Evolutionary conservation across 1,139 yeast genomes (phyloP).

Genomic region (Casaregolazyma lundiana): DNA sequence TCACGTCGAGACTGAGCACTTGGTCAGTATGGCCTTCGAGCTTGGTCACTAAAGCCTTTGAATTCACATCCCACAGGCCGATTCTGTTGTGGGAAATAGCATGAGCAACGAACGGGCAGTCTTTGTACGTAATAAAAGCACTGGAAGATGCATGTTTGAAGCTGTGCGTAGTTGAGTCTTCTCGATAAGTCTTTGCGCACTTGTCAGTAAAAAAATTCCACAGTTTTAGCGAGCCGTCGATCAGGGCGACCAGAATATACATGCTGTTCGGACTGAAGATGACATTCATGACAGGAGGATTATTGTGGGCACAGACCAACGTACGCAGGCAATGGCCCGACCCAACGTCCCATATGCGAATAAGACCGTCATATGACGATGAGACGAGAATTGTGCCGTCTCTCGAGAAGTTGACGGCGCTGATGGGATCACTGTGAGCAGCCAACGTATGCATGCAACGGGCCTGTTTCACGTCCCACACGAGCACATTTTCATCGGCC

Average conservation of each 20-base stretch:
- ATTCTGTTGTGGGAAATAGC: slow-evolving; percentile 59
- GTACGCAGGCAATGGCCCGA: slow-evolving; percentile 93
- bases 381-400: slow-evolving; percentile 84
- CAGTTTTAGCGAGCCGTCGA: slow-evolving; percentile 76
- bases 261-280: slow-evolving; percentile 78
- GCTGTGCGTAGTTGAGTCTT: slow-evolving; percentile 37
- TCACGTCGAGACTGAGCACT: slow-evolving; percentile 28
- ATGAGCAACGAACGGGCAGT: slow-evolving; percentile 45
- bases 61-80: slow-evolving; percentile 71
- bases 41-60: slow-evolving; percentile 47
- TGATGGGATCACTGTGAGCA: slow-evolving; percentile 91
- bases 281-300: slow-evolving; percentile 64
- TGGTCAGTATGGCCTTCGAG: slow-evolving; percentile 38
- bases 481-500: slow-evolving; percentile 83
- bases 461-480: slow-evolving; percentile 83
- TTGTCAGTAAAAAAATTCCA: slow-evolving; percentile 53
- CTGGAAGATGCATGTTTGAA: slow-evolving; percentile 23
- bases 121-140: slow-evolving; percentile 29
- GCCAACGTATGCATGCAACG: slow-evolving; percentile 72
- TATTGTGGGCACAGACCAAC: slow-evolving; percentile 48
- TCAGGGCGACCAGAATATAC: slow-evolving; percentile 69
- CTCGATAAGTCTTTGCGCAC: slow-evolving; percentile 35
- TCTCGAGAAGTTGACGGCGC: slow-evolving; percentile 63
- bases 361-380: slow-evolving; percentile 86
- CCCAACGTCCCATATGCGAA: slow-evolving; percentile 79